These are phyloP conservation scores for Paecilomyces variotii DNA, from an alignment of 2,329 filamentous ascomycete genomes.

Conservation along the genomic window DNA sequence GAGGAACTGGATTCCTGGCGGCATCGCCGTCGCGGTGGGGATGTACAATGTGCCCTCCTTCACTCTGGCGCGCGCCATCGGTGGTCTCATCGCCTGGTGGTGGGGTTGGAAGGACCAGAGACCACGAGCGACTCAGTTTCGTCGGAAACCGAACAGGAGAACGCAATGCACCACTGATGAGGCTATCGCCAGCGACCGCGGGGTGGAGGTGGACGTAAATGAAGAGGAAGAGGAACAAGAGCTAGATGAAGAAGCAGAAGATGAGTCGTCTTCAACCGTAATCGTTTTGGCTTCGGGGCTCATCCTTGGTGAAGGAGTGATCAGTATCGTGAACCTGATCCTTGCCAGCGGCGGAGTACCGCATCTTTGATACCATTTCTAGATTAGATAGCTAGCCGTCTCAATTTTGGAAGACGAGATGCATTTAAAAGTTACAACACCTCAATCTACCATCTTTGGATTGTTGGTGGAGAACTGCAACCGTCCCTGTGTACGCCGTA, in stretches of 20 bases:
- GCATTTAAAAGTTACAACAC: neutral
- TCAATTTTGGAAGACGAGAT: neutral
- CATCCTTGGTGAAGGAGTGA: conserved; percentile 83
- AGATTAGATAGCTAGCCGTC: neutral
- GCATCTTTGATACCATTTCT: conserved; percentile 48
- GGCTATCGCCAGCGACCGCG: neutral
- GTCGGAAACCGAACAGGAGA: neutral
- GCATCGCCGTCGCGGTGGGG: conserved; percentile 91
- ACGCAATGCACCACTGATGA: neutral
- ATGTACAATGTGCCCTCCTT: conserved; percentile 99
- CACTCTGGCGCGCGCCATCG: conserved; percentile 77
- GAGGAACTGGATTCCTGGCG: conserved; percentile 74
- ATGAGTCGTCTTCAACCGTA: conserved; percentile 51
- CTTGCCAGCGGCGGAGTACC: conserved; percentile 71
- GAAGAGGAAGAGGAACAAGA: conserved; percentile 1
- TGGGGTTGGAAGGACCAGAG: conserved; percentile 52
- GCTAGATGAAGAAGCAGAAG: conserved; percentile 37
- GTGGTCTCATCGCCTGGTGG: conserved; percentile 69
- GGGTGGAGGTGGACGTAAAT: neutral
- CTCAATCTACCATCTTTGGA: neutral
- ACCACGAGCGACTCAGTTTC: conserved; percentile 36
- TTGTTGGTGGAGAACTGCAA: no score
- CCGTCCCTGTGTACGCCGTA: no score
- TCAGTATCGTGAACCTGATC: conserved; percentile 83
- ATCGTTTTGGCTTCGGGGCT: conserved; percentile 86